Evolutionary conservation across 139 green algal species (phyloP), one percentile per base, ranked within the genome.

Genomic region (Chlamydomonas incerta): DNA sequence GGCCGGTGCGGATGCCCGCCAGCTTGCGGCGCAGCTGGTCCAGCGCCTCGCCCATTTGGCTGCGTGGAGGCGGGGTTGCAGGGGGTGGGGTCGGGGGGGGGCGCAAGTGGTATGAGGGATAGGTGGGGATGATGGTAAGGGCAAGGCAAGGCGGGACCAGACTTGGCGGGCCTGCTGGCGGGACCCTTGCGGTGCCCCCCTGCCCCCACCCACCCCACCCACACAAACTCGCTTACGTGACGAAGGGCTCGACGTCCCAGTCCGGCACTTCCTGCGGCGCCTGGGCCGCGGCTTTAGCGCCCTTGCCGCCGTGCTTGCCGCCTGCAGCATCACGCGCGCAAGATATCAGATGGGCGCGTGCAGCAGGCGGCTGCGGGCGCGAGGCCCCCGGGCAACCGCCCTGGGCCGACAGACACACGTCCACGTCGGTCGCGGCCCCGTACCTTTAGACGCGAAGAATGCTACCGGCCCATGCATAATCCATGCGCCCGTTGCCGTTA

Each of bases 21-120:
- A 97, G 87, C 87, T 95, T 92, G 8, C 90, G 75, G 37, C 91
- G 80, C 46, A 97, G 69, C 80, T 95, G 88, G 15, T 87, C 82
- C 31, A 97, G 35, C 2, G 92, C 77, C 17, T 76, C 58, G 28
- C 88, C 29, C 94, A 96, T 97, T 1, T 79, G 47, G 72, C 91
- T 94, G 90, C 60, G 23, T 31, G 67, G 33, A 37, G 2, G 34
- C 35, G 74, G 33, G 57, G 6, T 17, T 13, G 46, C 3, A 46
- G 28, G 31, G 67, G 31, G 67, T 8, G 33, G 18, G 67, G 65
- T 46, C 3, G 33, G 33, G 67, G 24, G 13, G 31, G 50, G 31
- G 57, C 15, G 17, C 15, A n/a, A n/a, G n/a, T n/a, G n/a, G n/a
- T n/a, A n/a, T n/a, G n/a, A n/a, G n/a, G n/a, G n/a, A n/a, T n/a